These are phyloP conservation scores for Austropuccinia psidii DNA, from an alignment of 1,284 basidiomycete genomes.

Conservation along the genomic window DNA sequence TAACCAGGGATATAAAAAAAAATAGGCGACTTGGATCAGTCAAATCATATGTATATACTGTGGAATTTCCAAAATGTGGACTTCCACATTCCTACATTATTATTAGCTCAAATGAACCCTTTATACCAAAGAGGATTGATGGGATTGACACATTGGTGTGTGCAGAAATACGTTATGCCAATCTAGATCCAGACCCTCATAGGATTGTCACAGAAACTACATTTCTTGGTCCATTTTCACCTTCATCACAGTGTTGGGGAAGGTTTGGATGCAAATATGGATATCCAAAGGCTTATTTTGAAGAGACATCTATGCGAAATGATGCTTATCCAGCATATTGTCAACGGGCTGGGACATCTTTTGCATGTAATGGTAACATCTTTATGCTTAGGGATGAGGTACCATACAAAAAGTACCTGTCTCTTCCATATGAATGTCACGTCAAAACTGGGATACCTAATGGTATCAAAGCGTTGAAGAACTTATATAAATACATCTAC, in stretches of 20 bases:
- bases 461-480: not conserved
- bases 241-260: too few relatives aligned
- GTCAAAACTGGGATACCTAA: too few relatives aligned
- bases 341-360: too few relatives aligned
- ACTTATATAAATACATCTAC: not conserved
- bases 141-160: not conserved
- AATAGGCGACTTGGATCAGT: not conserved
- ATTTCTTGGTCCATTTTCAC: not conserved
- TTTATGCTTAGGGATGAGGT: not conserved
- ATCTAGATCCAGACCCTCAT: not conserved
- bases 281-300: not conserved
- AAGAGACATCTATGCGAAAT: not conserved
- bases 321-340: too few relatives aligned
- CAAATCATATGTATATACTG: too few relatives aligned
- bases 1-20: not conserved
- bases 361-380: not conserved
- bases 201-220: not conserved
- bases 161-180: not conserved
- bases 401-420: not conserved
- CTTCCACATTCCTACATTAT: not conserved
- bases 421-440: not conserved
- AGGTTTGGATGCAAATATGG: too few relatives aligned
- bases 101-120: not conserved
- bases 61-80: not conserved
- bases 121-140: not conserved